A percentile compares a stretch with the other conserved stretches of the same genome.
Evolutionary conservation across 495 filamentous ascomycete genomes (phyloP).

Genomic region (Lophiotrema nucula): DNA sequence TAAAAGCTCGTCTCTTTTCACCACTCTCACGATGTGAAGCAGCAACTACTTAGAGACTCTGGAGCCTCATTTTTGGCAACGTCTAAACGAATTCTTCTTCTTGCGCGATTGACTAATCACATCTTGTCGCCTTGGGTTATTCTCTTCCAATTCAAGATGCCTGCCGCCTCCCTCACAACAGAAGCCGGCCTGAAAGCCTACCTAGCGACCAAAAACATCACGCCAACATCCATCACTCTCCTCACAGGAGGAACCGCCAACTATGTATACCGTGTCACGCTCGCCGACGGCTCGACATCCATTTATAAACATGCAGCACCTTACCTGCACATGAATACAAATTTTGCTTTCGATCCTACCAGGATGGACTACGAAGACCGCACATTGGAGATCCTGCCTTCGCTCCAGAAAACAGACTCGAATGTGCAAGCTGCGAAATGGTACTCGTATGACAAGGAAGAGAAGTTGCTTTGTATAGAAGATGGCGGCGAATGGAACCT

Average conservation of each 20-base stretch:
- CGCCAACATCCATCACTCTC: constrained; percentile 8
- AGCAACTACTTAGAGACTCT: too few species aligned
- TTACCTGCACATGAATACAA: constrained; percentile 27
- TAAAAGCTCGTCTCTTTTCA: too few species aligned
- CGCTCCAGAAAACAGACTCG: constrained; percentile 5
- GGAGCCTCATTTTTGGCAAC: too few species aligned
- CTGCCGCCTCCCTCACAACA: constrained; percentile 11
- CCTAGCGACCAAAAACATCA: constrained; percentile 11
- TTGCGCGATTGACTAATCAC: neutral
- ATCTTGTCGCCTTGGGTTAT: neutral
- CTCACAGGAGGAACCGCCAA: constrained; percentile 41
- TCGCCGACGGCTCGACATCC: constrained; percentile 6
- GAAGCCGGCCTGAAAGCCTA: constrained; percentile 19
- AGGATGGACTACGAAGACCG: constrained; percentile 41
- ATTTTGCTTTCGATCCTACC: constrained; percentile 33
- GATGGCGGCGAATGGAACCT: constrained; percentile 37
- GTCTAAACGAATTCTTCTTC: neutral
- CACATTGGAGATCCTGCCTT: constrained; percentile 24
- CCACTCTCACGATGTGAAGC: too few species aligned
- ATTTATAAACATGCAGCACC: constrained; percentile 44
- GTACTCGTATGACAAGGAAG: constrained; percentile 30
- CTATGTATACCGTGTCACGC: constrained; percentile 37
- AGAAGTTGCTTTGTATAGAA: constrained; percentile 32
- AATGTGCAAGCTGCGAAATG: constrained; percentile 9
- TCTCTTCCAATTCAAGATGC: too few species aligned